Evolutionary conservation across 805 yeast species (phyloP).

Genomic region (Saccharomyces jurei): DNA sequence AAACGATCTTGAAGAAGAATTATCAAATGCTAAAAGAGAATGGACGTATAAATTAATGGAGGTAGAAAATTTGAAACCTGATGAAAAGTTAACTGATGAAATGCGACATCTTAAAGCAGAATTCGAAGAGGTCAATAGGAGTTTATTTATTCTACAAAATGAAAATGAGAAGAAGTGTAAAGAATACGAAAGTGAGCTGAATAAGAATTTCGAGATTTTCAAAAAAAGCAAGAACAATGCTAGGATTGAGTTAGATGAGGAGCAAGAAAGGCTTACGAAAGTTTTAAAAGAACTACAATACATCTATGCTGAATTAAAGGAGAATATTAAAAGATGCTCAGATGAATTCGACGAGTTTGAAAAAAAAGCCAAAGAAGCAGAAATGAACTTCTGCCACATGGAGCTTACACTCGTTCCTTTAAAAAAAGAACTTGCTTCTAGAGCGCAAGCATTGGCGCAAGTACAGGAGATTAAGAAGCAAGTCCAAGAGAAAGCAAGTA

Average conservation of each 20-base stretch:
- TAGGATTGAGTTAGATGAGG: conserved; percentile 8
- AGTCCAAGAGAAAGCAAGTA: conserved; percentile 14
- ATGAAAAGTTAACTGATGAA: conserved; percentile 24
- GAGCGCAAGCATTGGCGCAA: conserved; percentile 12
- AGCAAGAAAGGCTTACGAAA: conserved; percentile 10
- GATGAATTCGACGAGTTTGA: conserved; percentile 8
- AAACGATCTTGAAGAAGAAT: conserved; percentile 15
- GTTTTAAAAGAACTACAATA: conserved; percentile 6
- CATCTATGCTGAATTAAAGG: conserved; percentile 14
- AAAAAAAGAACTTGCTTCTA: conserved; percentile 13
- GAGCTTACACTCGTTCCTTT: conserved; percentile 12
- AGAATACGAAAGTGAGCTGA: conserved; percentile 8
- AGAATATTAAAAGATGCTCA: conserved; percentile 18
- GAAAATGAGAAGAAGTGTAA: conserved; percentile 10
- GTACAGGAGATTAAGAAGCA: conserved; percentile 11
- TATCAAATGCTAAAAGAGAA: conserved; percentile 10
- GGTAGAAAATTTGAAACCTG: conserved; percentile 25
- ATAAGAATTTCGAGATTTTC: conserved; percentile 18
- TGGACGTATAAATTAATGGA: conserved; percentile 20
- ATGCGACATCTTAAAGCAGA: conserved; percentile 23
- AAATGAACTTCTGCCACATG: conserved; percentile 1
- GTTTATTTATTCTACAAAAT: conserved; percentile 7
- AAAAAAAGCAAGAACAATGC: conserved; percentile 18
- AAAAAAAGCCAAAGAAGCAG: conserved; percentile 7
- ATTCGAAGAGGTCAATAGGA: conserved; percentile 12